Evolutionary conservation across 2,329 filamentous ascomycete species (phyloP), one percentile per base, ranked within the genome.

Genomic region (Penicillium crustosum): DNA sequence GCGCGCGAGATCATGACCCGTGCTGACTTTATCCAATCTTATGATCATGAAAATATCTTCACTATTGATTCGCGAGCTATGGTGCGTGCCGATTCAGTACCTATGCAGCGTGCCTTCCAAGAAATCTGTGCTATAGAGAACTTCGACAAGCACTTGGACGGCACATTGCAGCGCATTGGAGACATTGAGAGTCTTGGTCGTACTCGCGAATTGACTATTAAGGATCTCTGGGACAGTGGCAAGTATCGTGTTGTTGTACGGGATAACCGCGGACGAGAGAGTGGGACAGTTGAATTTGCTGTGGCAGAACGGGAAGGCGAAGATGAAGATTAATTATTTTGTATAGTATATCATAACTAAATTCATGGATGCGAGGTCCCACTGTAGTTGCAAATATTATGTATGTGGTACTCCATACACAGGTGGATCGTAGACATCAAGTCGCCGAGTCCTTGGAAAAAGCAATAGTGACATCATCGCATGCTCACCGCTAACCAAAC

Each of bases 21-120:
- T 53, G 89, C 91, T 58, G 94, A 99, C 75, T 99, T 97, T 73
- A 93, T 97, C 68, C 87, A 94, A 65, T 83, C 87, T 59, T 93
- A 97, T 71, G 94, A 99, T 77, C 90, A 94, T 63, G 85, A 94
- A 59, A 97, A 97, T 72, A 85, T 99, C 58, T 97, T 97, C 77
- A 94, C 90, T 61, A 97, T 99, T 68, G 93, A 95, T 59, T 91
- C 88, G 57, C 83, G 84, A 41, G 91, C 93, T 17, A 89, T 89
- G 73, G 94, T 99, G 8, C 87, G 94, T 47, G 94, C 94, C 1
- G 93, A 95, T 73, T 93, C 89, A 2, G 93, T 99, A 27, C 94
- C 94, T 2, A 99, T 99, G 94, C 91, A 96, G 75, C 86, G 87
- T 49, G 94, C 94, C 0, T 96, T 99, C 76, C 84, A 86, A 57